Percentiles rank a stretch among this genome's conserved stretches.
Evolutionary conservation across 2,329 filamentous ascomycete species (phyloP).

Genomic region (Tolypocladium capitatum): DNA sequence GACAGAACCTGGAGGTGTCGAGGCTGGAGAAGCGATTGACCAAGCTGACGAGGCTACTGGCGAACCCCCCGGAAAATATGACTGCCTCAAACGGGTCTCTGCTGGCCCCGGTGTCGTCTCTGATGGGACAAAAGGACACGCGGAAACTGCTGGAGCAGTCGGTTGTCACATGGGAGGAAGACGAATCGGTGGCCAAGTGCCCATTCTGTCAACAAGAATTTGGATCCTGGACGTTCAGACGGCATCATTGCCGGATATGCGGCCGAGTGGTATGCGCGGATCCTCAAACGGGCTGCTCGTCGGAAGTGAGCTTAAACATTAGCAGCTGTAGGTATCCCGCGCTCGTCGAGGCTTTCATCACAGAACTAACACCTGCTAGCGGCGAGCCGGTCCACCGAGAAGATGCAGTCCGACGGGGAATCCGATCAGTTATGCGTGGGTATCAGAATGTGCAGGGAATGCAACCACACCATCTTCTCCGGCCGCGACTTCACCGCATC

Average conservation of each 20-base stretch:
- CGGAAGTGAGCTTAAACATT: constrained; percentile 69
- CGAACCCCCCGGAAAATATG: constrained; percentile 58
- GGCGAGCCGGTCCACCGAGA: constrained; percentile 25
- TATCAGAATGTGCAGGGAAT: constrained; percentile 85
- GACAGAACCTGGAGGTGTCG: constrained; percentile 75
- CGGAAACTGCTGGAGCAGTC: constrained; percentile 79
- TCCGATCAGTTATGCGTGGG: constrained; percentile 54
- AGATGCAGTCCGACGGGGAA: constrained; percentile 15
- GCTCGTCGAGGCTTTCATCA: neutral
- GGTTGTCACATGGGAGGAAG: constrained; percentile 91
- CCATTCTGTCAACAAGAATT: constrained; percentile 97
- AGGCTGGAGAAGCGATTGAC: constrained; percentile 84
- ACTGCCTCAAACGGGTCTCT: constrained; percentile 35
- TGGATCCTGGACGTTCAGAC: constrained; percentile 77
- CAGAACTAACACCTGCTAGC: constrained; percentile 2
- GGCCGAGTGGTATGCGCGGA: constrained; percentile 90
- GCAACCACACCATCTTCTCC: constrained; percentile 48
- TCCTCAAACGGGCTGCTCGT: constrained; percentile 69
- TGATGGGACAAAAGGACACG: constrained; percentile 58
- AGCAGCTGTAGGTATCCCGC: constrained; percentile 29
- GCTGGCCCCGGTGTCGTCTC: constrained; percentile 45
- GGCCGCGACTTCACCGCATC: constrained; percentile 68
- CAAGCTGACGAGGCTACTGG: constrained; percentile 73
- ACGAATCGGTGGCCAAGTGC: constrained; percentile 64
- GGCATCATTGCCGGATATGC: constrained; percentile 91